Conservation (phyloP, 2,329 filamentous ascomycete genomes). For the Hypoxylon sp. region DNA sequence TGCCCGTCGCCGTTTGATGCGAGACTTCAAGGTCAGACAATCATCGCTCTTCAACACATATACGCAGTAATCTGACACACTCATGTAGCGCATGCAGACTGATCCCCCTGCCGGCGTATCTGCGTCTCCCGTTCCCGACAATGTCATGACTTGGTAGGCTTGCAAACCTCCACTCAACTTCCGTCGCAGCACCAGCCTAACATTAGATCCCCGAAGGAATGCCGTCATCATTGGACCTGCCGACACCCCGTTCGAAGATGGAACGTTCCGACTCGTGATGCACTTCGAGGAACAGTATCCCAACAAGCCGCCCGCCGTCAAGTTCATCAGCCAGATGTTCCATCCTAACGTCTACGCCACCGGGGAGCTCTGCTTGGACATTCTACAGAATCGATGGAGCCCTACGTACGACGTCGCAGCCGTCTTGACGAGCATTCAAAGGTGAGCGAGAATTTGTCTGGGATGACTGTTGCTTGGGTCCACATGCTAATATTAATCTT, state of each 20-base stretch:
- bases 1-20: slow-evolving; percentile 95
- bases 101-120: slow-evolving; percentile 97
- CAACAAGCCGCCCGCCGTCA: slow-evolving; percentile 97
- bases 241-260: slow-evolving; percentile 98
- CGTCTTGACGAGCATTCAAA: slow-evolving; percentile 97
- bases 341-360: slow-evolving; percentile 99
- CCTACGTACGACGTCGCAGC: slow-evolving; percentile 98
- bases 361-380: slow-evolving; percentile 95
- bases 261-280: slow-evolving; percentile 97
- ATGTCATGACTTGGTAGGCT: slow-evolving; percentile 93
- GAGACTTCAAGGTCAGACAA: slow-evolving; percentile 89
- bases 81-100: slow-evolving; percentile 92
- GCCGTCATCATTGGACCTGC: slow-evolving; percentile 97
- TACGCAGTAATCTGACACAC: slow-evolving; percentile 40
- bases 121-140: slow-evolving; percentile 93
- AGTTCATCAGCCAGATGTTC: slow-evolving; percentile 99
- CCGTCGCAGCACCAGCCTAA: slow-evolving; percentile 46
- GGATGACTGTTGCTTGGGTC: background rate
- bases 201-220: slow-evolving; percentile 73
- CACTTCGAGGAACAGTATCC: slow-evolving; percentile 99
- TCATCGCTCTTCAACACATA: slow-evolving; percentile 15
- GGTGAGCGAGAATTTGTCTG: slow-evolving; percentile 64
- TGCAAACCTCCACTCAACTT: slow-evolving; percentile 31
- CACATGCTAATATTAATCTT: slow-evolving; percentile 23
- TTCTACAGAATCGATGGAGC: slow-evolving; percentile 97